Conservation (phyloP, 805 yeast species). For the Metschnikowia cerradonensis region DNA sequence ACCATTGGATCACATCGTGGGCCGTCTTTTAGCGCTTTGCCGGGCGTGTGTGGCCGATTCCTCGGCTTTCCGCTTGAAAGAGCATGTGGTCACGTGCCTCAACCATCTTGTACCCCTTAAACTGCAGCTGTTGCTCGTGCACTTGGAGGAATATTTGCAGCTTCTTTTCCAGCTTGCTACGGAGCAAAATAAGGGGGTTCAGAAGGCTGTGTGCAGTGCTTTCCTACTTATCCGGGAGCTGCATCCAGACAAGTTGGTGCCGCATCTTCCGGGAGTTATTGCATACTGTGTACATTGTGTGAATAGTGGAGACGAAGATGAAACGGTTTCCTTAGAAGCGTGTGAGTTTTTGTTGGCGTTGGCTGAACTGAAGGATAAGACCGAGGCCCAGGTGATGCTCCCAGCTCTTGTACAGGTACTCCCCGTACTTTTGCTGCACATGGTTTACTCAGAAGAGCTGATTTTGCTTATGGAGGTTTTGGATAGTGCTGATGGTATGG, state of each 20-base stretch:
- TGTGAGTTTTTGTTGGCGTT: conserved; percentile 84
- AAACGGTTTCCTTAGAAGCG: conserved; percentile 82
- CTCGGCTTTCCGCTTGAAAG: conserved; percentile 54
- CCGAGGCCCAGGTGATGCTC: conserved; percentile 35
- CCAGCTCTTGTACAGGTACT: conserved; percentile 60
- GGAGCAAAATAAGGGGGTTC: conserved; percentile 54
- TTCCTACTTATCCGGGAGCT: conserved; percentile 68
- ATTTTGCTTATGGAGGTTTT: conserved; percentile 56
- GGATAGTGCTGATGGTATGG: conserved; percentile 73
- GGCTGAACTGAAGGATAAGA: conserved; percentile 33
- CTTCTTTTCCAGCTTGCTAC: conserved; percentile 68
- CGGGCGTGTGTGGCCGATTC: background rate
- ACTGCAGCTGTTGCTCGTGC: conserved; percentile 59
- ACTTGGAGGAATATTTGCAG: conserved; percentile 61
- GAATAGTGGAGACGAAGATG: conserved; percentile 45
- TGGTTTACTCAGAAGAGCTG: conserved; percentile 87
- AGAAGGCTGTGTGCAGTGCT: conserved; percentile 72
- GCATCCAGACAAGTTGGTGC: conserved; percentile 73
- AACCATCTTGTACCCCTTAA: conserved; percentile 71
- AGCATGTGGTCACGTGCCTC: conserved; percentile 65
- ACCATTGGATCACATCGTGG: conserved; percentile 63
- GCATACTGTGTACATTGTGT: conserved; percentile 79
- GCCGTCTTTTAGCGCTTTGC: conserved; percentile 6
- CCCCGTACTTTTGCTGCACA: conserved; percentile 73
- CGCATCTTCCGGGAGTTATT: conserved; percentile 83